Percentiles rank a stretch among this genome's conserved stretches.
These are phyloP conservation scores for Coleophoma cylindrospora DNA, from an alignment of 2,329 filamentous ascomycete species.

Conservation along the genomic window DNA sequence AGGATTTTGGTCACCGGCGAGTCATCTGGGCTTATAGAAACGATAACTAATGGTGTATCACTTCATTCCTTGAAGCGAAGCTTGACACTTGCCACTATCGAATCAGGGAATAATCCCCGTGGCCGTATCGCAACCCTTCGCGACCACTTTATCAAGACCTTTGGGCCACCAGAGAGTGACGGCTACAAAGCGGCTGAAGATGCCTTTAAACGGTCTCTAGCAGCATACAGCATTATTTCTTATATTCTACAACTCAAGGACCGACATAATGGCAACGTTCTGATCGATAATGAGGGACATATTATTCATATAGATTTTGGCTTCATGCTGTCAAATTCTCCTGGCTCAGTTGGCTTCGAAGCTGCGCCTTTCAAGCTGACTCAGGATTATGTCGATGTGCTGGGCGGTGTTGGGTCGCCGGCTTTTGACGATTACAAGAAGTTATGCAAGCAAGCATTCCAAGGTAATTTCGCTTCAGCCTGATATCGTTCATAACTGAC, in stretches of 20 bases:
- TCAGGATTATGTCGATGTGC: constrained; percentile 78
- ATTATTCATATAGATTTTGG: constrained; percentile 88
- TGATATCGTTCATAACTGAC: constrained; percentile 5
- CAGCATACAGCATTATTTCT: constrained; percentile 80
- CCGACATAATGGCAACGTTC: constrained; percentile 79
- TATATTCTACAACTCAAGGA: constrained; percentile 84
- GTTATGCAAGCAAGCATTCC: constrained; percentile 78
- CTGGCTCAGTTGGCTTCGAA: constrained; percentile 79
- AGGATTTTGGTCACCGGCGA: constrained; percentile 81
- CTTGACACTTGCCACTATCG: constrained; percentile 69
- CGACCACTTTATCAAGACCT: constrained; percentile 78
- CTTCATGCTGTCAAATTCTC: constrained; percentile 85
- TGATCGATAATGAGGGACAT: constrained; percentile 81
- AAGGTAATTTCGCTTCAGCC: constrained; percentile 45
- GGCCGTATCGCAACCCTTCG: constrained; percentile 74
- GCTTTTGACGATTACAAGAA: constrained; percentile 73
- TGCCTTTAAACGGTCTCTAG: constrained; percentile 76
- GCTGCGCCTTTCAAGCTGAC: constrained; percentile 84
- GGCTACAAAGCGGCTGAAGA: constrained; percentile 68
- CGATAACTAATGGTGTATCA: constrained; percentile 85
- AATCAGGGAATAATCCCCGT: constrained; percentile 66
- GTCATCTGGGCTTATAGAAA: constrained; percentile 79
- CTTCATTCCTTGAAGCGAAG: constrained; percentile 80
- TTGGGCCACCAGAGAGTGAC: constrained; percentile 65
- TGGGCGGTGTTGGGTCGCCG: constrained; percentile 66